A percentile compares a stretch with the other conserved stretches of the same genome.
These are phyloP conservation scores for Cryptosporidium parvum DNA, from an alignment of 169 alveolate species.

Conservation along the genomic window DNA sequence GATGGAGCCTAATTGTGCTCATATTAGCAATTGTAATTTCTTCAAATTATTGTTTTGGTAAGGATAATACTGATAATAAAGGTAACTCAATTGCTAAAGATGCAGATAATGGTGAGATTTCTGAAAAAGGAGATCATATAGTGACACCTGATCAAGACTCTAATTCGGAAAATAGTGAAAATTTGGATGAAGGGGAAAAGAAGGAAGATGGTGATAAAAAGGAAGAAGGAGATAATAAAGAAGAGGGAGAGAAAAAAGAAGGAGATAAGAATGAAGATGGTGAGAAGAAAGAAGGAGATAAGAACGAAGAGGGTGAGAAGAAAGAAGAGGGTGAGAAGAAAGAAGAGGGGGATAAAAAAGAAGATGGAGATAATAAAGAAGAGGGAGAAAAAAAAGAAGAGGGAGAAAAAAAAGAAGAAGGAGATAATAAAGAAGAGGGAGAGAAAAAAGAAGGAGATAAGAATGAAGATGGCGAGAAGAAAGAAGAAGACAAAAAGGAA, in stretches of 20 bases:
- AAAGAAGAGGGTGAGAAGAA: background rate
- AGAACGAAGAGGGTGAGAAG: background rate
- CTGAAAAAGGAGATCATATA: slow-evolving; percentile 15
- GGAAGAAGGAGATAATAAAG: slow-evolving; percentile 11
- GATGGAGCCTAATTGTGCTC: slow-evolving; percentile 1
- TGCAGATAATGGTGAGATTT: background rate
- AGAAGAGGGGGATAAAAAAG: background rate
- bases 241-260: slow-evolving; percentile 5
- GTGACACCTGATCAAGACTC: slow-evolving; percentile 11
- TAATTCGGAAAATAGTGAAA: background rate
- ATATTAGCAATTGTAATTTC: background rate
- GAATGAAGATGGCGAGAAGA: too few species aligned
- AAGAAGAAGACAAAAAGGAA: slow-evolving; percentile 1
- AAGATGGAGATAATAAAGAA: slow-evolving; percentile 50
- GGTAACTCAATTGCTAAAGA: slow-evolving; percentile 9
- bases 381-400: slow-evolving; percentile 62
- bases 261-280: background rate
- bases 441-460: slow-evolving; percentile 33
- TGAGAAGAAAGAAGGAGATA: background rate
- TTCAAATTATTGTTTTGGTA: slow-evolving; percentile 13
- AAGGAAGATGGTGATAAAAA: slow-evolving; percentile 11
- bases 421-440: slow-evolving; percentile 50
- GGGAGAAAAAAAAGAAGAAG: slow-evolving; percentile 57
- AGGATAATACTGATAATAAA: background rate
- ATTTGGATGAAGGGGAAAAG: slow-evolving; percentile 21